Evolutionary conservation across 2,329 filamentous ascomycete species (phyloP), one percentile per base, ranked within the genome.

Genomic region (Cytospora schulzeri): DNA sequence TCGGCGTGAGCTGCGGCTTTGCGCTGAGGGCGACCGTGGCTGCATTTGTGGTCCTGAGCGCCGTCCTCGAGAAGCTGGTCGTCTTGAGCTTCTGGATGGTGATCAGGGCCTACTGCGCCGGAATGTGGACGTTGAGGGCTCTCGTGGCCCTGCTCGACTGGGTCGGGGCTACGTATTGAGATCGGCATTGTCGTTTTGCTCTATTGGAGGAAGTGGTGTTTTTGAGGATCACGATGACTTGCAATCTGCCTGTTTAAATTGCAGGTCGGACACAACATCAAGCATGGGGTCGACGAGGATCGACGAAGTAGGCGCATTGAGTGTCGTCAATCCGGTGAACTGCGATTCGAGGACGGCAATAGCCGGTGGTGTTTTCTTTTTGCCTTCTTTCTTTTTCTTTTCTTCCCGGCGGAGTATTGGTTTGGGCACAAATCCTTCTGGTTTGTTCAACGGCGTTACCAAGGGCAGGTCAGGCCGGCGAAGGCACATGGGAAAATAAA

Each of bases 101-200:
- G 24, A 48, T 64, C 29, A 60, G 65, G 29, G 45, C 41, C 8
- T 66, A 64, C 48, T 28, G n/a, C 2, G n/a, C 64, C 12, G 65
- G 54, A n/a, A 57, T 57, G n/a, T 65, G 62, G 65, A 66, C 62
- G 1, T 38, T 62, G 48, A 65, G 38, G 57, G 56, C 55, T 24
- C 29, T 66, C 6, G 54, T 64, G n/a, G 48, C 31, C 4, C 52
- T 67, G 22, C 60, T 66, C 31, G 64, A 67, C 33, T 66, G 60
- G 66, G 50, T 61, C 1, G 66, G 64, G 57, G 63, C 63, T 24
- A 66, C 60, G 15, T 67, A 67, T 35, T 67, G 35, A 64, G 38
- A 4, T 22, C 15, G 31, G 6, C 48, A 31, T 35, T 58, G 31
- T 15, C 7, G 33, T 26, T 15, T 9, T 11, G 31, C 6, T 4